These are phyloP conservation scores for Lycium ferocissimum DNA, from an alignment of 257 asterid genomes.

Conservation along the genomic window DNA sequence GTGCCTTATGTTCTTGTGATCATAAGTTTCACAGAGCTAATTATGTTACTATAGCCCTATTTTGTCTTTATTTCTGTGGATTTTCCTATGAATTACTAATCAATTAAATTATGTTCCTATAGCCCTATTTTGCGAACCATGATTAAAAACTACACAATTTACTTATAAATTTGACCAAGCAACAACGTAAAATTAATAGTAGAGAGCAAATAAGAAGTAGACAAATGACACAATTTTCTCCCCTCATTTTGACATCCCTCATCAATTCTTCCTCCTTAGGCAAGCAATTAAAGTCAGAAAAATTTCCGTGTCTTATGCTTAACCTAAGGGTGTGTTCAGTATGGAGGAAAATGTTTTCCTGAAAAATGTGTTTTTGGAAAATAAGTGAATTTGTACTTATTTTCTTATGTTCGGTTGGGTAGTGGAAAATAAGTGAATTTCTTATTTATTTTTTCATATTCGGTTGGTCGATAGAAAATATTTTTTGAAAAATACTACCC, in stretches of 20 bases:
- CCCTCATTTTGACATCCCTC: background rate
- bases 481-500: too few relatives aligned
- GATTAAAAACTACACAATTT: constrained; percentile 13
- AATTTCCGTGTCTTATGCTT: background rate
- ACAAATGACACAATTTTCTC: background rate
- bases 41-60: too few relatives aligned
- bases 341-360: too few relatives aligned
- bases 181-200: background rate
- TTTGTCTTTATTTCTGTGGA: background rate
- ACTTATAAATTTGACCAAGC: background rate
- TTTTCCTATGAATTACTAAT: background rate
- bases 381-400: too few relatives aligned
- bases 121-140: background rate
- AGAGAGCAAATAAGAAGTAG: background rate
- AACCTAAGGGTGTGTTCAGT: background rate
- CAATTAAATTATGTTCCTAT: background rate
- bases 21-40: background rate
- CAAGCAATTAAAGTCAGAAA: background rate
- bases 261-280: background rate
- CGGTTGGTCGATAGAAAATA: too few relatives aligned
- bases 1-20: background rate
- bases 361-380: too few relatives aligned
- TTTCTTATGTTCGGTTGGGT: too few relatives aligned
- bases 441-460: too few relatives aligned
- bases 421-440: too few relatives aligned